Base-by-base conservation (phyloP, 768 basidiomycete species). In the Guyanaporus albipodus region DNA sequence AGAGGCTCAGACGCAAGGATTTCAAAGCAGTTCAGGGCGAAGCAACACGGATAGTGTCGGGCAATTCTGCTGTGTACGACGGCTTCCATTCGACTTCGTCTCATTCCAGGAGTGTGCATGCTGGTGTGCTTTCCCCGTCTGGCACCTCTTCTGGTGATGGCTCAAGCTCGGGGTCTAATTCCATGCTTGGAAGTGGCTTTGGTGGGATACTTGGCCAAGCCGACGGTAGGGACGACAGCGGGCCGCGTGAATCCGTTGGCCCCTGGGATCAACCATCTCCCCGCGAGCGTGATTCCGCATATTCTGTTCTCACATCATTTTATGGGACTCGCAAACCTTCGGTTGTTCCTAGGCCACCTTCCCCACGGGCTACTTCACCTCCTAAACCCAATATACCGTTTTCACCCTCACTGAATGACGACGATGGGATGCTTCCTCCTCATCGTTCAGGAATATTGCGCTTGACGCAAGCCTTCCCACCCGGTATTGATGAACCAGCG, bases 71-170 rank as follows among this genome's bases (percentile, higher is more conserved):
- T 19, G 77, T 85, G 2, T 91, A 79, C 60, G 89, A 92, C 57
- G 84, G 87, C 2, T 92, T 91, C 70, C 83, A 90, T 61, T 79
- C 82, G 1, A 76, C 83, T 1, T 72, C 71, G 2, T 15, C 59
- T 8, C 22, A 59, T 21, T 53, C 65, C 14, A 58, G 67, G 54
- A 63, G 52, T 33, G 33, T 50, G 22, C 65, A 65, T n/a, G 33
- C 50, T 11, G 49, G 49, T 23, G 37, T 62, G 44, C 51, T 67
- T 17, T 57, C 62, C 8, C 45, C 57, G 7, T 42, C 55, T 4
- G 44, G 52, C 9, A 47, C 39, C 10, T 9, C 52, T 29, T 33
- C 64, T 15, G 47, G 56, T 15, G 67, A 66, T 32, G 43, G 49
- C 6, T 24, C 43, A 19, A 44, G 35, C 19, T 24, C 35, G 1